Conservation (phyloP, 345 rosid genomes). For the Corchorus olitorius region DNA sequence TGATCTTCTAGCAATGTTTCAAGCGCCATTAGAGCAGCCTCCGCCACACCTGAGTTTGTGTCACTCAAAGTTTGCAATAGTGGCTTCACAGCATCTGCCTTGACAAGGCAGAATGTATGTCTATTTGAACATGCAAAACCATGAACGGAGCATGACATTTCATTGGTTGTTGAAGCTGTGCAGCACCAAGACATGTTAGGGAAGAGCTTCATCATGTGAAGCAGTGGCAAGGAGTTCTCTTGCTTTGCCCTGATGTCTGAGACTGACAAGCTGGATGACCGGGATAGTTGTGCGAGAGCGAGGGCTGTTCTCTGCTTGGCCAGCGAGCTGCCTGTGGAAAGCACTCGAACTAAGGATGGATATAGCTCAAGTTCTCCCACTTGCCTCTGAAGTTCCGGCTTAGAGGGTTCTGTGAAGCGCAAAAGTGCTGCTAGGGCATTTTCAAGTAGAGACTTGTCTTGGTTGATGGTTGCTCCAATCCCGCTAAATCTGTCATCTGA, state of each 20-base stretch:
- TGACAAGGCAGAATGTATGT: slow-evolving; percentile 57
- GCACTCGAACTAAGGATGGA: slow-evolving; percentile 44
- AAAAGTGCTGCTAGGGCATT: slow-evolving; percentile 52
- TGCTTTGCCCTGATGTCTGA: slow-evolving; percentile 10
- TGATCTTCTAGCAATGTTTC: slow-evolving; percentile 50
- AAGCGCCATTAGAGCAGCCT: slow-evolving; percentile 53
- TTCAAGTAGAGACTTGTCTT: slow-evolving; percentile 40
- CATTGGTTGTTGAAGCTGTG: slow-evolving; percentile 28
- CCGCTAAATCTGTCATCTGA: slow-evolving; percentile 28
- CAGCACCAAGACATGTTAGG: slow-evolving; percentile 45
- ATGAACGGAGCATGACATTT: slow-evolving; percentile 38
- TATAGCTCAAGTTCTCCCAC: slow-evolving; percentile 46
- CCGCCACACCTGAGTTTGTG: slow-evolving; percentile 42
- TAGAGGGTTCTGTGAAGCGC: slow-evolving; percentile 49
- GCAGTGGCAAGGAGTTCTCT: slow-evolving; percentile 20
- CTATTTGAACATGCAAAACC: slow-evolving; percentile 49
- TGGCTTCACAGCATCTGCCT: slow-evolving; percentile 53
- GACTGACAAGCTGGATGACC: slow-evolving; percentile 33
- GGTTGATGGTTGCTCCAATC: slow-evolving; percentile 20
- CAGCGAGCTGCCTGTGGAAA: too few relatives aligned
- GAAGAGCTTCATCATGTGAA: slow-evolving; percentile 26
- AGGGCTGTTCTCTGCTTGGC: slow-evolving; percentile 48
- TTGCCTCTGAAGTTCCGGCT: slow-evolving; percentile 49
- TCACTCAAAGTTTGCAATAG: slow-evolving; percentile 44
- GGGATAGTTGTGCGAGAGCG: slow-evolving; percentile 51